Percentiles rank a stretch among this genome's conserved stretches.
Conservation (phyloP, 2,329 filamentous ascomycete species). For the Sporothrix pallida region DNA sequence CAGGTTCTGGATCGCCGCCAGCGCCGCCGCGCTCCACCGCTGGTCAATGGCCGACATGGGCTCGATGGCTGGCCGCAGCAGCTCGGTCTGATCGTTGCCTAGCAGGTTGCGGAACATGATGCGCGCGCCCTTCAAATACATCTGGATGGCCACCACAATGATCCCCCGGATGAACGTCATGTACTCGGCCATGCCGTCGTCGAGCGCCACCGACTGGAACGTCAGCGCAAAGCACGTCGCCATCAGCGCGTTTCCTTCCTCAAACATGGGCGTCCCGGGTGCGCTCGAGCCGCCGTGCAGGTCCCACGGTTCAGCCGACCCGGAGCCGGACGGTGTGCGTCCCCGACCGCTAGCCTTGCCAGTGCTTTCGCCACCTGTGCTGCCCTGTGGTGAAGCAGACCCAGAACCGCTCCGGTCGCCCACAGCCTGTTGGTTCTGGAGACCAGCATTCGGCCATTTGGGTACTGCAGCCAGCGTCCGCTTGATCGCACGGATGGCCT, state of each 20-base stretch:
- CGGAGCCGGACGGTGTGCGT: background rate
- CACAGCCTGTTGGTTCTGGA: background rate
- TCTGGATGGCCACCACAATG: slow-evolving; percentile 60
- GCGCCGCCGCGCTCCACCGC: slow-evolving; percentile 55
- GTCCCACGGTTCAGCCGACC: slow-evolving; percentile 14
- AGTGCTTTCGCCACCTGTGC: slow-evolving; percentile 6
- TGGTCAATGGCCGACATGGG: slow-evolving; percentile 50
- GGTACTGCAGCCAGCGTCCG: slow-evolving; percentile 55
- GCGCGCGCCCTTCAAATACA: slow-evolving; percentile 58
- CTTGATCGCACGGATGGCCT: slow-evolving; percentile 68
- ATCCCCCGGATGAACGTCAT: slow-evolving; percentile 66
- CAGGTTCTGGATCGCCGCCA: slow-evolving; percentile 51
- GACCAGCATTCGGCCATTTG: slow-evolving; percentile 38
- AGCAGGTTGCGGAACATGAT: slow-evolving; percentile 58
- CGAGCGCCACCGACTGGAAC: slow-evolving; percentile 63
- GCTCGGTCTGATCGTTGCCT: slow-evolving; percentile 49
- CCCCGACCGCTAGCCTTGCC: background rate
- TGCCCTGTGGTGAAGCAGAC: background rate
- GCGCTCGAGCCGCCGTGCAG: slow-evolving; percentile 5
- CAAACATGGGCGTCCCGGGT: slow-evolving; percentile 42
- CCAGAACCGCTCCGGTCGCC: slow-evolving; percentile 22
- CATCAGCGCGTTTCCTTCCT: slow-evolving; percentile 64
- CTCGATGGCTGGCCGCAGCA: slow-evolving; percentile 54
- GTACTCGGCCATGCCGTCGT: slow-evolving; percentile 65
- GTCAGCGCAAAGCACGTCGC: slow-evolving; percentile 65